Base-by-base conservation (phyloP, 768 basidiomycete species). In the Daedaleopsis nitida region DNA sequence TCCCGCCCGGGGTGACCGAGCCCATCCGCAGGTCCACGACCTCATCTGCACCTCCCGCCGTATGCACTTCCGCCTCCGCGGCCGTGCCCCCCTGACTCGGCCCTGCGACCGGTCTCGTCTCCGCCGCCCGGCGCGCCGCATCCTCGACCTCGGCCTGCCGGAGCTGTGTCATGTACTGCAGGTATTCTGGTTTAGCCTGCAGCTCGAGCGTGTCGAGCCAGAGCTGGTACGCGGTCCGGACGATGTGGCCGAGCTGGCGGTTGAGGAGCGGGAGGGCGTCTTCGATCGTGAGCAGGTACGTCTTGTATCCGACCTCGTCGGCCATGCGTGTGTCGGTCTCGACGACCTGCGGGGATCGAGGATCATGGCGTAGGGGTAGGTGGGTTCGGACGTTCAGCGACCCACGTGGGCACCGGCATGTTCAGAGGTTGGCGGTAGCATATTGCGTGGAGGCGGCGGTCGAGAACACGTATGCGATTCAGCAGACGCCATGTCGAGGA, bases 261-360 rank as follows among this genome's bases (percentile, higher is more conserved):
- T 66, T 67, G n/a, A 86, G 68, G 3, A 49, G 45, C 11, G 58
- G 2, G 42, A 77, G 16, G 2, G 84, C 86, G n/a, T 83, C 77
- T 0, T 83, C 76, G n/a, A 75, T 68, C 0, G 72, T 55, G 3
- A 84, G 49, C 13, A 87, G 68, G 58, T 78, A 71, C 14, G 80
- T 75, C 42, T 71, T 62, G 68, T 80, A 88, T 51, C 76, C 67
- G 62, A 78, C 69, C 67, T 88, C 87, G 66, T 87, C 77, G 0
- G 80, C 70, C 85, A 86, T 87, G 9, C 82, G 81, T 13, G 86
- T 87, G 16, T 79, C 77, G 35, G 69, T 65, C 23, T 84, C 76
- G 14, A 73, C 76, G 6, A 79, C 75, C 84, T 86, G 42, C 12
- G 38, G 14, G 32, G 24, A 35, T 1, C 21, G 56, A 27, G 42